A percentile compares a stretch with the other conserved stretches of the same genome.
Conservation (phyloP, 1,284 basidiomycete genomes). For the Athelia psychrophila region DNA sequence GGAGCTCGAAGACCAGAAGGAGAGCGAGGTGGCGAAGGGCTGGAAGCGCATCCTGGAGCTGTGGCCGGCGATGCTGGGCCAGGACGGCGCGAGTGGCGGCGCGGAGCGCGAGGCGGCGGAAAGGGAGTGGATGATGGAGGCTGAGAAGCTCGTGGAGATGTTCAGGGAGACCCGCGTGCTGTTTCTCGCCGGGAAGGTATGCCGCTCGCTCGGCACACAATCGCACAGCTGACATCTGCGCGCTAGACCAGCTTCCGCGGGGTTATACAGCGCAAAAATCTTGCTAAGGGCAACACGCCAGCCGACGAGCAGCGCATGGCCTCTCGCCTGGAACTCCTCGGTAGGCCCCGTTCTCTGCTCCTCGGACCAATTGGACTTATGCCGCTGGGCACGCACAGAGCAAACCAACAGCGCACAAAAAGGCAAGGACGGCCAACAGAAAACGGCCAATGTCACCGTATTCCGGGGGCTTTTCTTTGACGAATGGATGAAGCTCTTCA, state of each 20-base stretch:
- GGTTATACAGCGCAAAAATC: conserved; percentile 55
- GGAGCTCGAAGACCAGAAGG: conserved; percentile 60
- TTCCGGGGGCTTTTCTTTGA: conserved; percentile 87
- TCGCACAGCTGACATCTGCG: conserved; percentile 2
- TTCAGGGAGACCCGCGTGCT: conserved; percentile 85
- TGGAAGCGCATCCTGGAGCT: conserved; percentile 48
- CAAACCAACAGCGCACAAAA: conserved; percentile 24
- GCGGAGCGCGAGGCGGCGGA: conserved; percentile 33
- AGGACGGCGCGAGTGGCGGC: conserved; percentile 21
- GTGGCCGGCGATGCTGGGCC: conserved; percentile 37
- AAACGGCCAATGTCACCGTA: conserved; percentile 41
- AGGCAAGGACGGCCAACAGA: conserved; percentile 32
- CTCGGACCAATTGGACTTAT: too few relatives aligned
- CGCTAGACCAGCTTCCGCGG: conserved; percentile 53
- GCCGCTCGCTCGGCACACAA: conserved; percentile 16
- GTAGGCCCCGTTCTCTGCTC: conserved; percentile 37
- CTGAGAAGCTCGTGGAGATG: conserved; percentile 83
- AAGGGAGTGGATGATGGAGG: conserved; percentile 78
- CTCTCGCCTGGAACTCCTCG: conserved; percentile 71
- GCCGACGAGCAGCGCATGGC: conserved; percentile 72
- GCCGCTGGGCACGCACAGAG: too few relatives aligned
- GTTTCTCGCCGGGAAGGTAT: conserved; percentile 75
- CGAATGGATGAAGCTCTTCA: conserved; percentile 83
- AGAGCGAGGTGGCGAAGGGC: conserved; percentile 53
- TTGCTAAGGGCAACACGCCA: conserved; percentile 47